Conservation (phyloP, 148 eudicot species). For the Beta vulgaris region DNA sequence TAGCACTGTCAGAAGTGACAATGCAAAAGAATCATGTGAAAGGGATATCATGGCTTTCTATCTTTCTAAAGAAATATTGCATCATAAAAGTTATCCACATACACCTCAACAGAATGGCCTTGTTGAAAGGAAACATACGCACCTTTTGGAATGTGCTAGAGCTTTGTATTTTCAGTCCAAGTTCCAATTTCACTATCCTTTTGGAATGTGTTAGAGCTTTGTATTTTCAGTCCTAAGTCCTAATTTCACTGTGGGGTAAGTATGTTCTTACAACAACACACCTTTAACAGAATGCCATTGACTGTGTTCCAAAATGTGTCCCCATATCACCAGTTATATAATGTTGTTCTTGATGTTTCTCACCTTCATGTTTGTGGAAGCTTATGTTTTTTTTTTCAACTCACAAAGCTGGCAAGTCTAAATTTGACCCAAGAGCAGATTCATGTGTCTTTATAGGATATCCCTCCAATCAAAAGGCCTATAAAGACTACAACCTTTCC, state of each 20-base stretch:
- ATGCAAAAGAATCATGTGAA: conserved; percentile 4
- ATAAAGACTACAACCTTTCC: not conserved
- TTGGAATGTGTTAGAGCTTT: too few species aligned
- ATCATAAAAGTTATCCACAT: not conserved
- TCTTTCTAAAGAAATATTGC: not conserved
- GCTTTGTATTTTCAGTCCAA: conserved; percentile 9
- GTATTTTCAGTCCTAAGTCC: too few species aligned
- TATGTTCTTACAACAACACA: not conserved
- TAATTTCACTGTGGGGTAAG: not conserved
- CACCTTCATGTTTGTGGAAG: not conserved
- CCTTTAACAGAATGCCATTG: not conserved
- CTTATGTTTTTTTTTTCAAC: not conserved
- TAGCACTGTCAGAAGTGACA: conserved; percentile 13
- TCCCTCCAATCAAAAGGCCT: not conserved
- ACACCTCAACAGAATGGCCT: conserved; percentile 24
- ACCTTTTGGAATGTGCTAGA: conserved; percentile 1
- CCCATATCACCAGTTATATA: not conserved
- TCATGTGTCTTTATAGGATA: not conserved
- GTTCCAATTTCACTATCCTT: too few species aligned
- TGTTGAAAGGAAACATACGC: conserved; percentile 18
- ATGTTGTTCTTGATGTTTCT: accelerated
- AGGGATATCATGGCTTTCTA: not conserved
- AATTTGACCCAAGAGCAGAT: not conserved
- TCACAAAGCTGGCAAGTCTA: not conserved
- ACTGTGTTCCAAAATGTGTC: accelerated